Evolutionary conservation across 2,329 filamentous ascomycete genomes (phyloP), one percentile per base, ranked within the genome.

Genomic region (Fusarium clavum): DNA sequence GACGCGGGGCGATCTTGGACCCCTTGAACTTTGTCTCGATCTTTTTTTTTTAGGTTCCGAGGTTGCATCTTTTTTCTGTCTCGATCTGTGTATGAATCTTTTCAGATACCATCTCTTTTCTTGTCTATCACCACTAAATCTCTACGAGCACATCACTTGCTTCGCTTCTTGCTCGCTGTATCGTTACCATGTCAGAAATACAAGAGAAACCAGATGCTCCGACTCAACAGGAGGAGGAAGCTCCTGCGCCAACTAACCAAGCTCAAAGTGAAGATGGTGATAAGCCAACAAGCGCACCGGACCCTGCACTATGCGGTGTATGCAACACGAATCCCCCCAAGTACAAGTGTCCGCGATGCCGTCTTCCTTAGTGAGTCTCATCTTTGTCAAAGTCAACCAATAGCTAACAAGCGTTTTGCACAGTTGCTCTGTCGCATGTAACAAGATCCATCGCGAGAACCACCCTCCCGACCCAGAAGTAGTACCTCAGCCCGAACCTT

Each of bases 341-440:
- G 76, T 91, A 91, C 78, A 91, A 89, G 73, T 91, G 89, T 67
- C 82, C 86, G n/a, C 83, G 83, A 29, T 91, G 89, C 75, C 78
- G 82, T 49, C 72, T 86, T 24, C 84, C 85, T 65, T 90, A 89
- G 89, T 91, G 80, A 75, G 87, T 79, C 18, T 20, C 11, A 44
- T 11, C 8, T 10, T 20, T n/a, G 29, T 25, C 18, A n/a, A 18
- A 14, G 10, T 20, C 6, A 34, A 10, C 25, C 25, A 20, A n/a
- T 43, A 6, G 24, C 47, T 59, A 43, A 74, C 13, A 53, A 29
- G 24, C 14, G 12, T 34, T 22, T 41, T n/a, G 22, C 52, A 34
- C 69, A 89, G 87, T 73, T 91, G 88, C 75, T 90, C 88, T 1
- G 82, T 90, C 43, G 75, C 82, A 22, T 91, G 88, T 77, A 88